Evolutionary conservation across 2,329 filamentous ascomycete species (phyloP).

Genomic region (Zelopaecilomyces penicillatus): DNA sequence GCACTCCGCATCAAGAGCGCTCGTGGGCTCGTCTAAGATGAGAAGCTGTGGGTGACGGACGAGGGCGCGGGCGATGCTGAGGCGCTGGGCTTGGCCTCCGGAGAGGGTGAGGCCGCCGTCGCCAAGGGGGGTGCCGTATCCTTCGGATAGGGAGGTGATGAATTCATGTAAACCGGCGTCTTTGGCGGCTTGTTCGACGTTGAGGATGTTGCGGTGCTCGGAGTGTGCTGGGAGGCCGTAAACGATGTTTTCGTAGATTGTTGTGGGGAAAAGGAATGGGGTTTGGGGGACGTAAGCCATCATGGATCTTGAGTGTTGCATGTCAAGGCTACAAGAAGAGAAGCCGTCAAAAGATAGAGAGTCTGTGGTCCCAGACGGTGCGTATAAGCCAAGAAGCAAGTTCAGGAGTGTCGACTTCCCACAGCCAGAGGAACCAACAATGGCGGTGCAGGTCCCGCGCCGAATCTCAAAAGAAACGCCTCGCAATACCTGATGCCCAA

Average conservation of each 20-base stretch:
- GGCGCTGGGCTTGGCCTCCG: conserved; percentile 73
- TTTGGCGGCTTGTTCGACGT: conserved; percentile 44
- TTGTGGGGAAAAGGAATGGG: conserved; percentile 69
- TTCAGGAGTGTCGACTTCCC: conserved; percentile 82
- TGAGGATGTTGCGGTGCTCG: conserved; percentile 34
- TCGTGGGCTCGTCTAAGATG: conserved; percentile 81
- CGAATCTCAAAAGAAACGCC: conserved; percentile 58
- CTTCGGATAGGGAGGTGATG: conserved; percentile 56
- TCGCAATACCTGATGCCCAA: conserved; percentile 46
- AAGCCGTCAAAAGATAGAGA: conserved; percentile 50
- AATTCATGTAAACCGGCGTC: conserved; percentile 67
- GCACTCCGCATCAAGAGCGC: conserved; percentile 63
- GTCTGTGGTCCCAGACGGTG: conserved; percentile 19
- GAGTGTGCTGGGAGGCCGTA: conserved; percentile 61
- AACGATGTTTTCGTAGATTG: conserved; percentile 51
- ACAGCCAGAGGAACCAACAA: conserved; percentile 80
- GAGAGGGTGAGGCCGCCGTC: conserved; percentile 67
- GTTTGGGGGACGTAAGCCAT: conserved; percentile 63
- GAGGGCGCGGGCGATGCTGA: conserved; percentile 74
- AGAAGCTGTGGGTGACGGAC: conserved; percentile 62
- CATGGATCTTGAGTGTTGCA: conserved; percentile 47
- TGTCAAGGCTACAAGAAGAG: conserved; percentile 51
- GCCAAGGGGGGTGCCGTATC: conserved; percentile 59
- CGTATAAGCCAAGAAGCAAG: conserved; percentile 65
- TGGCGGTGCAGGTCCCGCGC: conserved; percentile 58